phyloP scores from a whole-genome alignment of 2,329 filamentous ascomycete genomes.

The Microdochium trichocladiopsis region DNA sequence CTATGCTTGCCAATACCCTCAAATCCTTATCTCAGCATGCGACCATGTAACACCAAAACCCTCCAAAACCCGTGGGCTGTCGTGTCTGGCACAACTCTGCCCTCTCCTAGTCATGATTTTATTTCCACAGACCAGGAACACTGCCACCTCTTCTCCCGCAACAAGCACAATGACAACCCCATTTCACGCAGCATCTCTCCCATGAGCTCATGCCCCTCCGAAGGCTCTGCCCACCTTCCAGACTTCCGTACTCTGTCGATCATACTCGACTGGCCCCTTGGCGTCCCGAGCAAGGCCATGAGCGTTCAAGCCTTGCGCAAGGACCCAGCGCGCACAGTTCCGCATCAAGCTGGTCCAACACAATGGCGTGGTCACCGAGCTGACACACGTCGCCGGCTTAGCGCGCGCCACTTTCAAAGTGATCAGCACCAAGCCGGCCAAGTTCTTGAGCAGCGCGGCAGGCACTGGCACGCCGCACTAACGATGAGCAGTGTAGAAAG shows the following conservation, averaged over 20 bases:
- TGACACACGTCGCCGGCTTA: not conserved
- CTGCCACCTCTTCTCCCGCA: too few species aligned
- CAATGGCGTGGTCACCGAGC: not conserved
- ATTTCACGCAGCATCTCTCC: too few species aligned
- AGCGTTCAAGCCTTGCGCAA: not conserved
- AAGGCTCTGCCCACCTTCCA: not conserved
- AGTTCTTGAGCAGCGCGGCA: not conserved
- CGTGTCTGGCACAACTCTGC: too few species aligned
- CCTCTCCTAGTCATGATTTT: too few species aligned
- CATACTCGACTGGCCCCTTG: not conserved
- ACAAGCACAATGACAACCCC: too few species aligned
- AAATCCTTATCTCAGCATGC: too few species aligned
- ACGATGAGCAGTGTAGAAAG: not conserved
- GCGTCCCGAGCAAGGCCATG: not conserved
- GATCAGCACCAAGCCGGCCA: not conserved
- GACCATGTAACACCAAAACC: too few species aligned
- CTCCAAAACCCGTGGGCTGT: too few species aligned
- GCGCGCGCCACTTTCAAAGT: not conserved
- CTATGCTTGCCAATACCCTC: too few species aligned
- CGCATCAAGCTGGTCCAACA: not conserved
- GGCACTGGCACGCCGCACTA: not conserved
- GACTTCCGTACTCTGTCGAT: not conserved
- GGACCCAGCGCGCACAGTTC: not conserved
- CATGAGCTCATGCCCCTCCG: too few species aligned
- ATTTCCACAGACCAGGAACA: too few species aligned